Evolutionary conservation across 2,329 filamentous ascomycete species (phyloP).

Genomic region (Parastagonospora avenae): DNA sequence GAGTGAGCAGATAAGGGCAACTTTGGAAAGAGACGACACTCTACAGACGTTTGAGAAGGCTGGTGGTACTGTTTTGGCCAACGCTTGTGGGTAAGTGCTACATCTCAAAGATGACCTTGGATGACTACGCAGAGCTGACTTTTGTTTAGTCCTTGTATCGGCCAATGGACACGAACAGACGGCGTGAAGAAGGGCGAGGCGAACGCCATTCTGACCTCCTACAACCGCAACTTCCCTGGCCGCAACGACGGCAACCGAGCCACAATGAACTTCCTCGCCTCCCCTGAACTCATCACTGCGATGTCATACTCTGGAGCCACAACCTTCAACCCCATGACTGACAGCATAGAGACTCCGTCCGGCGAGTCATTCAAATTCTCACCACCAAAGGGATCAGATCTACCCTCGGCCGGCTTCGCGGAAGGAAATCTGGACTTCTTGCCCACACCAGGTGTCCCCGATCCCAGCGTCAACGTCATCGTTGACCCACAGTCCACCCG

Average conservation of each 20-base stretch:
- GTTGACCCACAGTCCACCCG: slow-evolving; percentile 88
- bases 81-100: slow-evolving; percentile 71
- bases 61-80: slow-evolving; percentile 88
- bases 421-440: slow-evolving; percentile 75
- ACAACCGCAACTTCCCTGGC: slow-evolving; percentile 97
- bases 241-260: slow-evolving; percentile 95
- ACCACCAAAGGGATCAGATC: slow-evolving; percentile 67
- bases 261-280: slow-evolving; percentile 99
- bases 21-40: slow-evolving; percentile 85
- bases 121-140: slow-evolving; percentile 9
- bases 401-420: slow-evolving; percentile 77
- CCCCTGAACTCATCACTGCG: slow-evolving; percentile 93
- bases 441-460: slow-evolving; percentile 73
- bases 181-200: slow-evolving; percentile 80
- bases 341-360: slow-evolving; percentile 77
- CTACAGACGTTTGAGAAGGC: slow-evolving; percentile 84
- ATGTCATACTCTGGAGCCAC: slow-evolving; percentile 92
- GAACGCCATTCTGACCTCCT: slow-evolving; percentile 95
- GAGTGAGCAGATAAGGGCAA: slow-evolving; percentile 95
- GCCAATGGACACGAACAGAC: slow-evolving; percentile 93
- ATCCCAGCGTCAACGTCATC: slow-evolving; percentile 71
- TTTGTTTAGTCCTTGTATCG: slow-evolving; percentile 72
- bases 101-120: background rate
- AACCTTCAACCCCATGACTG: slow-evolving; percentile 94
- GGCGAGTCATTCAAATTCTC: slow-evolving; percentile 85